phyloP scores from a whole-genome alignment of 768 basidiomycete species.

The Russula vinacea region DNA sequence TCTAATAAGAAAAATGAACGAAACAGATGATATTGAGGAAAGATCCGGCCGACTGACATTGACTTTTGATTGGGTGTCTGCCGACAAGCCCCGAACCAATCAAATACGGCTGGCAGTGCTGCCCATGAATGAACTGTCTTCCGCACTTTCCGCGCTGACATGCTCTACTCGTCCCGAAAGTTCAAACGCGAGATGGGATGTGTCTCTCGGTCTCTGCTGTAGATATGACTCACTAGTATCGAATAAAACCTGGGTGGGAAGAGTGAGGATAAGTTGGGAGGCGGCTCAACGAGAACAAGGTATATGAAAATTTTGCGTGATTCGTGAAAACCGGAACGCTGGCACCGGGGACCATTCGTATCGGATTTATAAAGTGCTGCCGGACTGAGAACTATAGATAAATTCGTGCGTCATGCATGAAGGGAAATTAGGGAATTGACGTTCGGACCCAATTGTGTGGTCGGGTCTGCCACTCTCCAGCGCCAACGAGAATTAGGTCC shows the following conservation, averaged over 20 bases:
- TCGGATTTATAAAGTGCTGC: neutral
- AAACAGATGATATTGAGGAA: neutral
- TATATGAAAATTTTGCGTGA: neutral
- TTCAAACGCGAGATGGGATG: too few species aligned
- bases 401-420: neutral
- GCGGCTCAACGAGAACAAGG: neutral
- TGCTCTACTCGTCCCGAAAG: neutral
- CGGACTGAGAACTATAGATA: neutral
- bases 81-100: neutral
- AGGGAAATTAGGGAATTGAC: neutral
- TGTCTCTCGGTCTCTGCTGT: too few species aligned
- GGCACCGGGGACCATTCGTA: neutral
- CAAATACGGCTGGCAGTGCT: neutral
- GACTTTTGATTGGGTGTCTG: neutral
- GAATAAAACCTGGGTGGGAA: neutral
- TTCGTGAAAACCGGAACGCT: too few species aligned
- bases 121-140: neutral
- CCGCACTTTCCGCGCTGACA: neutral
- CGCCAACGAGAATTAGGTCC: neutral
- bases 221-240: neutral
- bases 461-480: neutral
- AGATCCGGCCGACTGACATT: neutral
- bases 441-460: neutral
- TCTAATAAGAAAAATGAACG: neutral
- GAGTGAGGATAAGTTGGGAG: too few species aligned